phyloP scores from a whole-genome alignment of 2,329 filamentous ascomycete genomes.

The Orbilia brochopaga region DNA sequence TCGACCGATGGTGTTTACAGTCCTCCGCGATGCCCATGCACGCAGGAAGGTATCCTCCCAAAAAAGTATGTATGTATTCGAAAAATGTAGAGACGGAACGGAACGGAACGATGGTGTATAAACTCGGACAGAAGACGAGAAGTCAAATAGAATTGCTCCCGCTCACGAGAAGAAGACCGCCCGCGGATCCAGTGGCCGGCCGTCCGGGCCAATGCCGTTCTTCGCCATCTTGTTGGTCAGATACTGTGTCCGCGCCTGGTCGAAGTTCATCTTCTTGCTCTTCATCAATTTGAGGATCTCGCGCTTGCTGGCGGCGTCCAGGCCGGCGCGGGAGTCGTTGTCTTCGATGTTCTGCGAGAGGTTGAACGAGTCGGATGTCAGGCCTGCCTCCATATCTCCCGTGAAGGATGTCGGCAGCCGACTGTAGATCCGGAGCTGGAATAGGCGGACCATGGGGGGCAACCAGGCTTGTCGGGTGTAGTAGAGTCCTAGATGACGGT shows the following conservation, averaged over 20 bases:
- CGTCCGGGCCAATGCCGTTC: conserved; percentile 87
- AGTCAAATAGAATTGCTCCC: background rate
- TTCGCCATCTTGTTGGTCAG: conserved; percentile 85
- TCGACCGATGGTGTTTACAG: conserved; percentile 2
- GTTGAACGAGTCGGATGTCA: conserved; percentile 79
- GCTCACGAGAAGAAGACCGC: conserved; percentile 66
- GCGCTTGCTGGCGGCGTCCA: conserved; percentile 79
- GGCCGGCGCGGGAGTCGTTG: conserved; percentile 77
- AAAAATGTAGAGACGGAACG: no score
- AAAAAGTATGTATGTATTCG: background rate
- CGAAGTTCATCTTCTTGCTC: conserved; percentile 78
- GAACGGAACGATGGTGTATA: no score
- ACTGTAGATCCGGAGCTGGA: conserved; percentile 68
- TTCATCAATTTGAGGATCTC: conserved; percentile 93
- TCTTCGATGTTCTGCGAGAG: conserved; percentile 77
- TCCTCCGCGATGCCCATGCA: conserved; percentile 6
- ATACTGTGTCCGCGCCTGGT: conserved; percentile 85
- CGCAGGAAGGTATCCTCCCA: background rate
- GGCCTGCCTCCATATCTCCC: conserved; percentile 83
- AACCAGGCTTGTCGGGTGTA: conserved; percentile 80
- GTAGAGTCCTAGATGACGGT: conserved; percentile 68
- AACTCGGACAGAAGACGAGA: background rate
- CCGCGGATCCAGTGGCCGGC: conserved; percentile 86
- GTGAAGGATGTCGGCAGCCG: conserved; percentile 78
- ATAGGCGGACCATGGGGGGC: conserved; percentile 67